Conservation (phyloP, 169 alveolate genomes). For the Plasmodium billcollinsi region DNA sequence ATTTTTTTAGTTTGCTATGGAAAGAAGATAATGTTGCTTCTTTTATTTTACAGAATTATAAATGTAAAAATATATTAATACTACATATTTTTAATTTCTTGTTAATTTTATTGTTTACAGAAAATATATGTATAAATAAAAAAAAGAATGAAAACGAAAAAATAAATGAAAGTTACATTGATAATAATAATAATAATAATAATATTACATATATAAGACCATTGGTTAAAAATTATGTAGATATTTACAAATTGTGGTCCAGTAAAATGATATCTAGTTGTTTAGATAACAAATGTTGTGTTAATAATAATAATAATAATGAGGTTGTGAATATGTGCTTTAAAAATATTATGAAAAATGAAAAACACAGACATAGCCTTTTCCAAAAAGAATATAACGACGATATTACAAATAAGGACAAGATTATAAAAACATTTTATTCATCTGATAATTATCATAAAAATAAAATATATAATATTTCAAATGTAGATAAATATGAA, state of each 20-base stretch:
- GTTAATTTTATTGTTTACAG: slow-evolving; percentile 48
- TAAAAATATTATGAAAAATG: not conserved
- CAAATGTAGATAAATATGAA: not conserved
- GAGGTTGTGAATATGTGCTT: not conserved
- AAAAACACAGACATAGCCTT: not conserved
- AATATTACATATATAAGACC: not conserved
- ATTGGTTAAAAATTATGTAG: slow-evolving; percentile 17
- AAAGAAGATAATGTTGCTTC: slow-evolving; percentile 21
- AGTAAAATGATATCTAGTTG: not conserved
- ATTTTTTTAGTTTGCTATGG: slow-evolving; percentile 47
- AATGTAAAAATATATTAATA: slow-evolving; percentile 38
- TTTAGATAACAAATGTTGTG: not conserved
- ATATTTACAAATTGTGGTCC: slow-evolving; percentile 19
- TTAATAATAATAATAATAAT: not conserved
- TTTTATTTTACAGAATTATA: slow-evolving; percentile 1
- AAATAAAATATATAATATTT: not conserved
- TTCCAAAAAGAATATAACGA: not conserved
- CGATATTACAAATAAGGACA: not conserved
- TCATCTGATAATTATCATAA: not conserved
- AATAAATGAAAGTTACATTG: not conserved
- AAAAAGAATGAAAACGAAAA: not conserved
- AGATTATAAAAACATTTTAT: not conserved
- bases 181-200: not conserved
- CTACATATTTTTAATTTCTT: slow-evolving; percentile 60
- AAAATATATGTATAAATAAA: slow-evolving; percentile 31